Evolutionary conservation across 371 early-diverging fungal species (phyloP).

Genomic region (Rhizopus sp.): DNA sequence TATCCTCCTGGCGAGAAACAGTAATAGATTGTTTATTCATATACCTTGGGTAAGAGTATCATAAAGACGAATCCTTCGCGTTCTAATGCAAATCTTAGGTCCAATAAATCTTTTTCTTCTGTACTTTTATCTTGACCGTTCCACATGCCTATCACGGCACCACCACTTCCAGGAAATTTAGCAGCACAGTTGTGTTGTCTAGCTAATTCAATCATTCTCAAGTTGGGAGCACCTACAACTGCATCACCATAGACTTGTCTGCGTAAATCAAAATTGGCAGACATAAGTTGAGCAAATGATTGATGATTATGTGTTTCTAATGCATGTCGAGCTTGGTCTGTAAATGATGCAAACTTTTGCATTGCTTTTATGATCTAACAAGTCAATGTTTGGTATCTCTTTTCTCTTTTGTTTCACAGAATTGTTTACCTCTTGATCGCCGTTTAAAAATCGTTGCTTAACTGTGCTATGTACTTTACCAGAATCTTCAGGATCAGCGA

Average conservation of each 20-base stretch:
- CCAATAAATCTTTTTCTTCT: slow-evolving; percentile 25
- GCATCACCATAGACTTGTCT: slow-evolving; percentile 49
- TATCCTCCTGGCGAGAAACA: slow-evolving; percentile 14
- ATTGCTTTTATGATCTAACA: slow-evolving; percentile 59
- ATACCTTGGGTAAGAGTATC: slow-evolving; percentile 26
- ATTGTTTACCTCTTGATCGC: slow-evolving; percentile 55
- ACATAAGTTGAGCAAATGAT: slow-evolving; percentile 48
- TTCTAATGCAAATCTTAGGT: slow-evolving; percentile 40
- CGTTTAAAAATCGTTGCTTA: slow-evolving; percentile 52
- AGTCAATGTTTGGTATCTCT: background rate
- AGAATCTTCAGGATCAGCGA: slow-evolving; percentile 65
- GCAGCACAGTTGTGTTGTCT: slow-evolving; percentile 45
- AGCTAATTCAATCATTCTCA: slow-evolving; percentile 55
- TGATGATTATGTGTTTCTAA: slow-evolving; percentile 27
- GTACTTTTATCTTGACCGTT: slow-evolving; percentile 23
- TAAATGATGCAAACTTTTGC: slow-evolving; percentile 54
- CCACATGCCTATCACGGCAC: slow-evolving; percentile 55
- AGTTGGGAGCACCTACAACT: slow-evolving; percentile 44
- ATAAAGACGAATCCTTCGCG: slow-evolving; percentile 51
- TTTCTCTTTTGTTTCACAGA: background rate
- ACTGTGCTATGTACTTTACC: slow-evolving; percentile 69
- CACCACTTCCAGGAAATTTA: slow-evolving; percentile 60
- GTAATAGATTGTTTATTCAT: slow-evolving; percentile 4
- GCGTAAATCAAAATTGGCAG: slow-evolving; percentile 53
- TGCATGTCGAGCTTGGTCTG: slow-evolving; percentile 41